Base-by-base conservation (phyloP, 352 stramenopile genomes). In the Globisporangium splendens region DNA sequence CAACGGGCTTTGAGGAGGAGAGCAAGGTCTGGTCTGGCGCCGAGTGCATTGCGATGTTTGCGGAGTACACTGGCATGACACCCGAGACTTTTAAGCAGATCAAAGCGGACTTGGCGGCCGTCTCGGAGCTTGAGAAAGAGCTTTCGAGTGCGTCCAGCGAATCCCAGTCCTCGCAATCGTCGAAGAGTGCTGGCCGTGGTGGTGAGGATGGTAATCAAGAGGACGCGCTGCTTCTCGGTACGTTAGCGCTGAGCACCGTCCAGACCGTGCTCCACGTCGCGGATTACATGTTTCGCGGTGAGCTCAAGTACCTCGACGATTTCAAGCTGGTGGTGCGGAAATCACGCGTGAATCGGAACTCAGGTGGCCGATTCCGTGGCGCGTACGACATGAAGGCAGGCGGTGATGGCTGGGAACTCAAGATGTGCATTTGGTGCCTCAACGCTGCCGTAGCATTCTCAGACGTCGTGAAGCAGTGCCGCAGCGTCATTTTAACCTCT, bases 351-450 rank as follows among this genome's bases (percentile, higher is more conserved):
- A 43, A 52, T 14, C 48, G 60, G 20, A 63, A 60, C 17, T 42
- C 28, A 0, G 56, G 42, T 1, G 63, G 61, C 13, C 66, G 73
- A 3, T 64, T 63, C 15, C 63, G 63, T 11, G 49, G 63, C 21
- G 56, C 31, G 41, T 63, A 59, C 22, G 56, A 35, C 17, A 61
- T 48, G 13, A 53, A 67, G 22, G 38, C 68, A 3, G 67, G 77
- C 31, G 54, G 18, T 50, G 50, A 67, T 33, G 69, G 28, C 44
- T 82, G 65, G 77, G 71, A 92, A 18, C 41, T 88, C 52, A 94
- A 94, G 69, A 68, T 93, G 55, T 94, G 84, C 52, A 77, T 96
- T 18, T 96, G 87, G 87, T 96, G 87, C 42, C 60, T 96, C 1
- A 91, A 93, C 62, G 83, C 85, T 1, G 85, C 80, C 0, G 85